Evolutionary conservation across 306 rosid species (phyloP).

Genomic region (Mimosa bimucronata): DNA sequence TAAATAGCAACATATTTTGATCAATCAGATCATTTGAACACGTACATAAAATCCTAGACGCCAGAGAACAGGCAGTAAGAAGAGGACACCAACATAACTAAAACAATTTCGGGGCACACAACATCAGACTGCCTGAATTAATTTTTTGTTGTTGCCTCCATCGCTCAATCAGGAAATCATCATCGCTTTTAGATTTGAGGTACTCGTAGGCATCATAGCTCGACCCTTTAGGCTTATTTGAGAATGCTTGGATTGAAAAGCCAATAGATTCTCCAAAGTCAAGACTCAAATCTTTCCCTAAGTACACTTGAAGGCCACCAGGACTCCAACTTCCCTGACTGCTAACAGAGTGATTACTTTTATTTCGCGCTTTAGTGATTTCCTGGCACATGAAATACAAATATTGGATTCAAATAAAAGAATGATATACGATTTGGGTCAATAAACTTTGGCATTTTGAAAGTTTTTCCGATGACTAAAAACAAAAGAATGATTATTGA

Average conservation of each 20-base stretch:
- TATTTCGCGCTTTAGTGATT: constrained; percentile 40
- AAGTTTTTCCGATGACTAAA: background rate
- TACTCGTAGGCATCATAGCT: constrained; percentile 66
- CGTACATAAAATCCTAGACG: background rate
- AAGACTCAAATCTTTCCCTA: constrained; percentile 48
- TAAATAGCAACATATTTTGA: background rate
- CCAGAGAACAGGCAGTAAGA: background rate
- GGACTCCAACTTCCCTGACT: constrained; percentile 96
- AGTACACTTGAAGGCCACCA: constrained; percentile 48
- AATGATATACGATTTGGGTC: background rate
- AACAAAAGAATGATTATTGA: constrained; percentile 1
- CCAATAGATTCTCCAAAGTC: constrained; percentile 45
- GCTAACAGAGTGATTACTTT: constrained; percentile 57
- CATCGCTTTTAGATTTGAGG: constrained; percentile 57
- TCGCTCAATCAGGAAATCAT: constrained; percentile 64
- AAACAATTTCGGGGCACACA: constrained; percentile 60
- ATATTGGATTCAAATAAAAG: background rate
- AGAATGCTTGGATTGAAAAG: constrained; percentile 34
- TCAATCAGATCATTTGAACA: background rate
- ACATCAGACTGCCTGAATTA: constrained; percentile 60
- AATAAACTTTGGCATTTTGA: background rate
- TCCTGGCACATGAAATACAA: constrained; percentile 50
- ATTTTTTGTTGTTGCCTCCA: constrained; percentile 65
- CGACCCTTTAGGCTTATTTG: constrained; percentile 47
- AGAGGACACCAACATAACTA: constrained; percentile 32